These are phyloP conservation scores for Lactarius trivialis DNA, from an alignment of 768 basidiomycete genomes.

Conservation along the genomic window DNA sequence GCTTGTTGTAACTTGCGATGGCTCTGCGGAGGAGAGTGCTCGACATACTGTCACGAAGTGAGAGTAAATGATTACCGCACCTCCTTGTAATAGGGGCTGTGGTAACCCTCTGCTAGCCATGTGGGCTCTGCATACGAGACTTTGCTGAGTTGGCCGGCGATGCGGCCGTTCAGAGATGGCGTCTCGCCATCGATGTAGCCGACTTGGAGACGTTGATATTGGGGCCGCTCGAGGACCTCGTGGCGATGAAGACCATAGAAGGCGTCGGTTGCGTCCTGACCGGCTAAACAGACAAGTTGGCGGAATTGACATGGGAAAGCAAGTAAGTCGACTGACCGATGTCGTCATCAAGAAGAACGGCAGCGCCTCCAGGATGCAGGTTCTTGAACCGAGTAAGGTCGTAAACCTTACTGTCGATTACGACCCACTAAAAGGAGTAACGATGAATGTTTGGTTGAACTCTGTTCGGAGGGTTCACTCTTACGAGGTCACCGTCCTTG, in stretches of 20 bases:
- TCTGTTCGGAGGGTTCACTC: constrained; percentile 22
- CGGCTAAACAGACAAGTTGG: constrained; percentile 40
- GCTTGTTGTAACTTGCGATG: constrained; percentile 57
- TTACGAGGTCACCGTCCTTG: constrained; percentile 65
- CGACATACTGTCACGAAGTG: background rate
- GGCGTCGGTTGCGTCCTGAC: constrained; percentile 78
- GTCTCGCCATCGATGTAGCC: constrained; percentile 65
- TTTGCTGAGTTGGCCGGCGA: constrained; percentile 53
- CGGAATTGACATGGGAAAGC: background rate
- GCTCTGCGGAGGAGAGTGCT: constrained; percentile 35
- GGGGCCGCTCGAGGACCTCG: constrained; percentile 72
- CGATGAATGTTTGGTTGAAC: background rate
- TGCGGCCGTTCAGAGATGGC: constrained; percentile 42
- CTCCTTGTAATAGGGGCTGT: constrained; percentile 73
- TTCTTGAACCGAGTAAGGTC: constrained; percentile 73
- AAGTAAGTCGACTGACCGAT: constrained; percentile 43
- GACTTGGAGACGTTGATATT: constrained; percentile 66
- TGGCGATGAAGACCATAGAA: constrained; percentile 88
- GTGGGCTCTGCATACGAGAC: constrained; percentile 89
- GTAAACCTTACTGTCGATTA: constrained; percentile 79
- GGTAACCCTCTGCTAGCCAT: constrained; percentile 67
- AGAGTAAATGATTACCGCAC: constrained; percentile 30
- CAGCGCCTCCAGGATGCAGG: constrained; percentile 78
- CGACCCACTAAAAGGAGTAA: constrained; percentile 53
- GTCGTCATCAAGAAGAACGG: constrained; percentile 71